phyloP scores from a whole-genome alignment of 768 basidiomycete species.

The Mycena alexandri region DNA sequence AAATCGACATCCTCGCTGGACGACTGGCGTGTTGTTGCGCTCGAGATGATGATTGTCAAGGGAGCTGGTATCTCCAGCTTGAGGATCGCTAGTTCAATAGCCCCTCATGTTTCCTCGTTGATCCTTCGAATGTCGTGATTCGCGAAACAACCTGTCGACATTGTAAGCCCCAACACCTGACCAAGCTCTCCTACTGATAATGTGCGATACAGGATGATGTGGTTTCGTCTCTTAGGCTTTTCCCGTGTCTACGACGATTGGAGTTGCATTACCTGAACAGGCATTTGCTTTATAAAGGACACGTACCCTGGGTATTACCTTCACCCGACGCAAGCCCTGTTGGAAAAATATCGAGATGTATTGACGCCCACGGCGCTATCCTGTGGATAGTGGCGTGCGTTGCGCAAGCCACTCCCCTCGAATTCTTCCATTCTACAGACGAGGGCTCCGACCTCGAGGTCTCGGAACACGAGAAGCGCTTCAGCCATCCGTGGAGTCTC shows the following conservation, averaged over 20 bases:
- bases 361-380: conserved; percentile 17
- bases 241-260: conserved; percentile 1
- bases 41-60: neutral
- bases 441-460: neutral
- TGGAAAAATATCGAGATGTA: neutral
- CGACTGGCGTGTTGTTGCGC: conserved; percentile 1
- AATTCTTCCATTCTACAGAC: conserved; percentile 17
- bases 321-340: neutral
- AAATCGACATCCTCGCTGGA: neutral
- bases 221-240: conserved; percentile 5
- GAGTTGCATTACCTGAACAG: neutral
- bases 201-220: conserved; percentile 14
- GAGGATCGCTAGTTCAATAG: conserved; percentile 1
- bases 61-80: conserved; percentile 5
- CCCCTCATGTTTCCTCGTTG: conserved; percentile 5
- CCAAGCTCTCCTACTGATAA: neutral
- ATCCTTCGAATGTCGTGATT: neutral
- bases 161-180: conserved; percentile 1
- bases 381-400: conserved; percentile 7
- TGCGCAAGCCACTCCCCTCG: neutral
- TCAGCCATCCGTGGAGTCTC: conserved; percentile 3
- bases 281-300: neutral
- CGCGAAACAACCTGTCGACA: neutral
- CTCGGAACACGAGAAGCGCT: neutral
- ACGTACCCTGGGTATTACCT: conserved; percentile 1